Evolutionary conservation across 1,139 yeast species (phyloP).

Genomic region (Geotrichum reessii): DNA sequence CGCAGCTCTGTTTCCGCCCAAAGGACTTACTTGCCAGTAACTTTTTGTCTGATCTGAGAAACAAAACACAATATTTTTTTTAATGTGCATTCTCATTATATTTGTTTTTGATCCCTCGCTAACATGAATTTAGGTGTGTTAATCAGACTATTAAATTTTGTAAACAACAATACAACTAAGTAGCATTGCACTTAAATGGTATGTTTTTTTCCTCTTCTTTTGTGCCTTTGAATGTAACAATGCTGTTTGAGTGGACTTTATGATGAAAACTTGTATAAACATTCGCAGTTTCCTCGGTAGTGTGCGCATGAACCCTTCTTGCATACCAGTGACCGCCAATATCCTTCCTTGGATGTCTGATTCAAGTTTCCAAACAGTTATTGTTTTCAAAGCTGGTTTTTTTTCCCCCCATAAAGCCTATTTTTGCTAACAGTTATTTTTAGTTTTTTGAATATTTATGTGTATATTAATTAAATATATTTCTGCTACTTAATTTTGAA

Average conservation of each 20-base stretch:
- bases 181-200: slow-evolving; percentile 10
- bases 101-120: background rate
- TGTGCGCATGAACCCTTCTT: slow-evolving; percentile 67
- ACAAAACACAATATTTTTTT: slow-evolving; percentile 10
- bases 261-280: slow-evolving; percentile 75
- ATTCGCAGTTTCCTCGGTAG: slow-evolving; percentile 95
- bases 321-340: slow-evolving; percentile 76
- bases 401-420: too few species aligned
- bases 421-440: background rate
- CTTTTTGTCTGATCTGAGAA: slow-evolving; percentile 54
- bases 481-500: background rate
- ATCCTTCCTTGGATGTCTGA: slow-evolving; percentile 72
- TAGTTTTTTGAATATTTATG: background rate
- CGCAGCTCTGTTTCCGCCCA: slow-evolving; percentile 22
- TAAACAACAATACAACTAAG: slow-evolving; percentile 5
- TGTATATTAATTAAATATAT: background rate
- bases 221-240: slow-evolving; percentile 4
- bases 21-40: slow-evolving; percentile 81
- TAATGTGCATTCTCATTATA: background rate
- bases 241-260: slow-evolving; percentile 20
- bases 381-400: background rate
- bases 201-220: slow-evolving; percentile 5
- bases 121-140: background rate
- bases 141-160: background rate
- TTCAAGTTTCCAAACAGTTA: slow-evolving; percentile 19